These are phyloP conservation scores for Penicillium odoratum DNA, from an alignment of 495 filamentous ascomycete species.

Conservation along the genomic window DNA sequence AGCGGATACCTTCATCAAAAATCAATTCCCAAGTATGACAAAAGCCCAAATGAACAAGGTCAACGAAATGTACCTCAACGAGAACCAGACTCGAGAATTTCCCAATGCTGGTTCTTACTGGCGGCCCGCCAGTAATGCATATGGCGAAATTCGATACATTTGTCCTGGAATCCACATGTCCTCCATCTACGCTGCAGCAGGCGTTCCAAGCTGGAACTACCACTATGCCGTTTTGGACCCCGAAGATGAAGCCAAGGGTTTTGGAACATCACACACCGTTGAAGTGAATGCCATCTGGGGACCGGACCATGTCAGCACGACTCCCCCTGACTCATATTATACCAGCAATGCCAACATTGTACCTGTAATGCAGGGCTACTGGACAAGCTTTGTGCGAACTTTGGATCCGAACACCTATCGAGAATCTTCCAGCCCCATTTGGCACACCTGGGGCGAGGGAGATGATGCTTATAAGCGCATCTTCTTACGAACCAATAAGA, in stretches of 20 bases:
- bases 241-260: constrained; percentile 43
- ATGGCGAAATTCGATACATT: constrained; percentile 74
- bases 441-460: constrained; percentile 44
- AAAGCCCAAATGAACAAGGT: constrained; percentile 53
- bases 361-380: constrained; percentile 64
- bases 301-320: constrained; percentile 39
- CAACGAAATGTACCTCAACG: constrained; percentile 57
- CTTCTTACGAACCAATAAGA: constrained; percentile 55
- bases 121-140: constrained; percentile 60
- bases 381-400: constrained; percentile 65
- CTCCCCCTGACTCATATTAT: constrained; percentile 54
- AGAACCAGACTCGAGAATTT: constrained; percentile 39
- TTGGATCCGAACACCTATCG: constrained; percentile 63
- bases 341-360: constrained; percentile 52
- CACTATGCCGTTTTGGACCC: constrained; percentile 64
- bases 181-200: constrained; percentile 38
- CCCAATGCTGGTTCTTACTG: constrained; percentile 53
- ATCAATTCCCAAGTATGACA: constrained; percentile 63
- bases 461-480: constrained; percentile 42
- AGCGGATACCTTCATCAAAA: constrained; percentile 54
- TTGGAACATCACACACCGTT: constrained; percentile 62
- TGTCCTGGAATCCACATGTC: constrained; percentile 64
- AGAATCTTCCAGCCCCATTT: constrained; percentile 42
- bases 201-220: constrained; percentile 57
- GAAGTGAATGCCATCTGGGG: constrained; percentile 65